Base-by-base conservation (phyloP, 2,329 filamentous ascomycete genomes). In the Onygena corvina region DNA sequence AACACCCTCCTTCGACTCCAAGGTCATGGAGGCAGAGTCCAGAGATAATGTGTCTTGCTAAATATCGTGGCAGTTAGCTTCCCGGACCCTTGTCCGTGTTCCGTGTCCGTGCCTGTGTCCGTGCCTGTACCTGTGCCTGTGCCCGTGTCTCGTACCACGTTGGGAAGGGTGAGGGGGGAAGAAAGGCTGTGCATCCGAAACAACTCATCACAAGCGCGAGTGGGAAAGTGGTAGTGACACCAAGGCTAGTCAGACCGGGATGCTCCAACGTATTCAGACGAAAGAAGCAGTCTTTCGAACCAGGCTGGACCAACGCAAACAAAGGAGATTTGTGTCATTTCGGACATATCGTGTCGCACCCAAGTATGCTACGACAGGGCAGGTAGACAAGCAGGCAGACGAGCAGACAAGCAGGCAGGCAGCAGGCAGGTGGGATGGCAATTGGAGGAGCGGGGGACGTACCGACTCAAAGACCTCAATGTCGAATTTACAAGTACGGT, bases 381-480 rank as follows among this genome's bases (percentile, higher is more conserved):
- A 5, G 34, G 21, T 6, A 21, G 14, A n/a, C 18, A n/a, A 8
- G 33, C n/a, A n/a, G n/a, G n/a, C n/a, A n/a, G 14, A n/a, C 3
- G 4, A 25, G n/a, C n/a, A 36, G 12, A 38, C 1, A 18, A 29
- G 18, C 6, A 48, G 25, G 20, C 25, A 11, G 31, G 31, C 20
- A 31, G 23, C 11, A 18, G 40, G 9, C 9, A n/a, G 7, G 30
- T 31, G n/a, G 7, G 30, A 40, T 9, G 16, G 9, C 8, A 16
- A 40, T 7, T 8, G 11, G 16, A 16, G 35, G 16, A 40, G 18
- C n/a, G 18, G 11, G 18, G n/a, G 12, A 55, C 58, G 23, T 62
- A 73, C 72, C 55, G 63, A 67, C 58, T 74, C 71, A 36, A 73
- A 68, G 4, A 74, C 52, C 45, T 64, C 62, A 21, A 74, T 70